Evolutionary conservation across 805 yeast genomes (phyloP).

Genomic region (Saccharomyces kudriavzevii): DNA sequence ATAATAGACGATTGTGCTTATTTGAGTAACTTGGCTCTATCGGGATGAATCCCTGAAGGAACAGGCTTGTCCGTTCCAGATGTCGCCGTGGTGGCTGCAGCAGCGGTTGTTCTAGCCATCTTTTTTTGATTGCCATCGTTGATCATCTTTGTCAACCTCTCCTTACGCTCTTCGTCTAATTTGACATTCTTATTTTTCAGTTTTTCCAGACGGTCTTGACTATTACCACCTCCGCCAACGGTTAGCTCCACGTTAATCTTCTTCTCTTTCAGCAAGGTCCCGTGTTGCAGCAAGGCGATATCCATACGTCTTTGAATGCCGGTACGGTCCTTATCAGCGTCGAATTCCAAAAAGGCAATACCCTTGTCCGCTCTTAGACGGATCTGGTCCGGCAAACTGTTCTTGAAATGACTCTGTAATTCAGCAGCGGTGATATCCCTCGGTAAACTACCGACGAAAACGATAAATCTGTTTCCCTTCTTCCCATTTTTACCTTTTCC

Average conservation of each 20-base stretch:
- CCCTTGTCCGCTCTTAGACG: slow-evolving; percentile 82
- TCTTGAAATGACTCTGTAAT: slow-evolving; percentile 62
- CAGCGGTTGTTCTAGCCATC: slow-evolving; percentile 12
- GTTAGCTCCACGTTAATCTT: slow-evolving; percentile 93
- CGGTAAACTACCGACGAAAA: slow-evolving; percentile 89
- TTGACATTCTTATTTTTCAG: slow-evolving; percentile 72
- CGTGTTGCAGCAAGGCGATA: slow-evolving; percentile 77
- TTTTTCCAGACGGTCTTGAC: slow-evolving; percentile 57
- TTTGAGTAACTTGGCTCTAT: slow-evolving; percentile 39
- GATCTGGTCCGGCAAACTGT: slow-evolving; percentile 62
- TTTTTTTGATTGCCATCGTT: slow-evolving; percentile 33
- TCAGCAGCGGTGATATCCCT: slow-evolving; percentile 57
- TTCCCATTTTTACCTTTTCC: slow-evolving; percentile 65
- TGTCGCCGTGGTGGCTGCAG: slow-evolving; percentile 6
- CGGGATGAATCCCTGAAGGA: slow-evolving; percentile 46
- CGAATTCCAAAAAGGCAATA: slow-evolving; percentile 85
- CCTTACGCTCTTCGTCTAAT: slow-evolving; percentile 60
- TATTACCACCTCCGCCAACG: slow-evolving; percentile 97
- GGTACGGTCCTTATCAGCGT: slow-evolving; percentile 31
- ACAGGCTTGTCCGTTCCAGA: neutral
- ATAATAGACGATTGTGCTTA: slow-evolving; percentile 1
- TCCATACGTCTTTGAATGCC: slow-evolving; percentile 78
- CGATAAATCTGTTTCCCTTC: slow-evolving; percentile 58
- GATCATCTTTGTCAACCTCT: slow-evolving; percentile 44
- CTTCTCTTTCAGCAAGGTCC: slow-evolving; percentile 56